Evolutionary conservation across 805 yeast species (phyloP), one percentile per base, ranked within the genome.

Genomic region (Candida saitoana): DNA sequence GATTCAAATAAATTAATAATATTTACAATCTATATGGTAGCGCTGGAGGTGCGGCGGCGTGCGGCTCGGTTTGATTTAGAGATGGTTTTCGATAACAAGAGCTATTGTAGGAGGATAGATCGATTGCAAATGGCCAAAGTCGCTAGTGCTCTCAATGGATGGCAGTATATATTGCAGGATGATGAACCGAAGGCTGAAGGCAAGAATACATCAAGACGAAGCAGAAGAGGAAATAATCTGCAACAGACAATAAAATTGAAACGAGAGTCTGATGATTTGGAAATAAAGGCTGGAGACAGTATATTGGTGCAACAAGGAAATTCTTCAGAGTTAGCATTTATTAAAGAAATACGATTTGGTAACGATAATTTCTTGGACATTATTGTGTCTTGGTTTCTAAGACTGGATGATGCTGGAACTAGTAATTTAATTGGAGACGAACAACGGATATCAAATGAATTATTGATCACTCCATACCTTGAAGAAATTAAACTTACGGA

Each of bases 341-440:
- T 83, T 12, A 70, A 69, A 38, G 81, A 78, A 34, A 76, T 80
- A 11, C 49, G 61, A 15, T 66, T 74, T 41, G 84, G 82, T 3
- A 73, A 71, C 3, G 67, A 71, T 29, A 65, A 65, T 38, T 71
- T 67, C 39, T 60, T 82, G 2, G 80, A 73, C 12, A 48, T 82
- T 1, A 59, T 62, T 44, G 81, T 73, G 1, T 48, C 74, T 22
- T 71, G 76, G 57, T 77, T 80, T 45, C 53, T 71, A n/a, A 55
- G 73, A 40, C 53, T 59, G 36, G 33, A 55, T 3, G 82, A 79
- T 30, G 57, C 76, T 5, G 60, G 64, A 3, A 42, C 4, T 16
- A 15, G 33, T 2, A 17, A 8, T 12, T 25, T 36, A 5, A 25
- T 43, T 5, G 18, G 18, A 12, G 40, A 42, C 3, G 9, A 20